Evolutionary conservation across 1,139 yeast genomes (phyloP), one percentile per base, ranked within the genome.

Genomic region (Diutina scorzettiae): DNA sequence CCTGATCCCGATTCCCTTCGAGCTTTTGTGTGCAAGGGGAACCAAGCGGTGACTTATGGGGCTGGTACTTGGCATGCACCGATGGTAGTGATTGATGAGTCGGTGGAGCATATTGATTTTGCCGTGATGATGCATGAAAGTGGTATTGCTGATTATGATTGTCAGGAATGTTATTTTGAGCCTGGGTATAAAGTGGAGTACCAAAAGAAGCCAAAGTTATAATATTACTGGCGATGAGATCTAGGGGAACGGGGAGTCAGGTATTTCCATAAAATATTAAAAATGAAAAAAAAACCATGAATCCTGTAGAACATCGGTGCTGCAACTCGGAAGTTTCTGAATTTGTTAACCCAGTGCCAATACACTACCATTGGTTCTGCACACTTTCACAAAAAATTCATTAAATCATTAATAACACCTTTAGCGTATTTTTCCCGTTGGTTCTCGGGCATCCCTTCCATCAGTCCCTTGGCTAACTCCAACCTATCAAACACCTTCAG

Each of bases 31-130:
- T 85, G 91, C 48, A 71, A 63, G 44, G 96, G 95, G 0, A 80
- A 83, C 57, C 96, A 86, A 55, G 84, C 95, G 0, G 83, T 89
- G 3, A 89, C 96, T 0, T 89, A 89, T 56, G 95, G 86, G 0
- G 76, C 75, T 0, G 94, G 71, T 0, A 59, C 60, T 3, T 67
- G 71, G 73, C 97, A 89, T 57, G 95, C 96, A 0, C 97, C 97
- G 1, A 89, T 89, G 96, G 81, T 89, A 33, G 91, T 85, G 6
- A 57, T 74, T 23, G 76, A 71, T 43, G 71, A 72, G 36, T 54
- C 58, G 8, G 68, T 71, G 9, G 63, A 74, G 1, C 57, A 66
- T 45, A 59, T 84, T 23, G 95, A 87, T 53, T 89, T 87, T 63
- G 89, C 86, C 2, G 96, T 89, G 14, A 65, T 86, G 43, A 81